Percentiles rank a stretch among this genome's conserved stretches.
Conservation (phyloP, 345 rosid species). For the Eutrema heterophyllum region DNA sequence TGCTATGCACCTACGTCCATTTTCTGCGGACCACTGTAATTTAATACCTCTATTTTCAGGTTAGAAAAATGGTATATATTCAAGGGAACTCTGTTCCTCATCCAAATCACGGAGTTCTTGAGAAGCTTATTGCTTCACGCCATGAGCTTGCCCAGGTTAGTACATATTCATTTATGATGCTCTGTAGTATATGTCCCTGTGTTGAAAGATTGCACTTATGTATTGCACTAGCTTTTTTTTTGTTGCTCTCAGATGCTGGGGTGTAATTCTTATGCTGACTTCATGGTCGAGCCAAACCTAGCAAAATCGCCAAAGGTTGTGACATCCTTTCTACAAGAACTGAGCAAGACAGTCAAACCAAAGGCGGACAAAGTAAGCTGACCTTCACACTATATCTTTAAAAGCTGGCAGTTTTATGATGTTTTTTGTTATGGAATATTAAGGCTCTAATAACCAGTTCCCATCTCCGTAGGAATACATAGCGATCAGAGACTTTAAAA, state of each 20-base stretch:
- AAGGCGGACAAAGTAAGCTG: conserved; percentile 72
- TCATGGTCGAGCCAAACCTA: conserved; percentile 61
- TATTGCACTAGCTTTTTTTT: neutral
- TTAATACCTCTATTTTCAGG: conserved; percentile 38
- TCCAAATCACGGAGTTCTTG: conserved; percentile 74
- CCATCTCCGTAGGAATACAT: conserved; percentile 56
- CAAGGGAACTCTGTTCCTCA: conserved; percentile 76
- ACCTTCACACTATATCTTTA: neutral
- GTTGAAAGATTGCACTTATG: neutral
- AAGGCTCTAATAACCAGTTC: conserved; percentile 3
- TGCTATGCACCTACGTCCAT: neutral
- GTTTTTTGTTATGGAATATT: neutral
- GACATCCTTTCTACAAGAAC: conserved; percentile 68
- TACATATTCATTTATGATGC: conserved; percentile 2
- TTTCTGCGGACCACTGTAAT: conserved; percentile 7
- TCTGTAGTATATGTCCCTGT: neutral
- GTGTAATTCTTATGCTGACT: conserved; percentile 70
- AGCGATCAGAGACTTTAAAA: conserved; percentile 58
- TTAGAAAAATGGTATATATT: conserved; percentile 67
- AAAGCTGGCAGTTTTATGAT: neutral
- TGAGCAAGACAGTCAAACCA: conserved; percentile 68
- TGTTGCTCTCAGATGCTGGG: conserved; percentile 60
- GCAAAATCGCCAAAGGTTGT: conserved; percentile 80
- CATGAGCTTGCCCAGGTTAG: conserved; percentile 87
- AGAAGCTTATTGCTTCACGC: conserved; percentile 67